Conservation (phyloP, 441 rosid genomes). For the Raphanus hybrid region DNA sequence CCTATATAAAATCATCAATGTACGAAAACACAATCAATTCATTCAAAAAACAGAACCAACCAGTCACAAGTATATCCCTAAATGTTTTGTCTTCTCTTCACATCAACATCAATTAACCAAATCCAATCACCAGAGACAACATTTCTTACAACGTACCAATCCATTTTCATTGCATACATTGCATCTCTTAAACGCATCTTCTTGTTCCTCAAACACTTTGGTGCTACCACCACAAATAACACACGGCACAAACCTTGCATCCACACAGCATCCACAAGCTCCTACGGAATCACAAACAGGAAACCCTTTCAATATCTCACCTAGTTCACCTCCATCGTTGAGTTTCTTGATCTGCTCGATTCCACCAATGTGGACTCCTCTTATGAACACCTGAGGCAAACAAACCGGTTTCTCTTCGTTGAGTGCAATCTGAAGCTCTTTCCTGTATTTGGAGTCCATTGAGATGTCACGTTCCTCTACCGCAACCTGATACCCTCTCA, state of each 20-base stretch:
- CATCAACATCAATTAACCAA: slow-evolving; percentile 21
- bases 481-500: slow-evolving; percentile 63
- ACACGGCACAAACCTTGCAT: slow-evolving; percentile 86
- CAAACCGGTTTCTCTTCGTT: slow-evolving; percentile 52
- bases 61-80: slow-evolving; percentile 17
- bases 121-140: slow-evolving; percentile 50
- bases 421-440: slow-evolving; percentile 59
- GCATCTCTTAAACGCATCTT: slow-evolving; percentile 63
- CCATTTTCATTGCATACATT: slow-evolving; percentile 85
- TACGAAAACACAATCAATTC: slow-evolving; percentile 30
- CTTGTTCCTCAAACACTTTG: slow-evolving; percentile 68
- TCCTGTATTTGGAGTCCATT: slow-evolving; percentile 74
- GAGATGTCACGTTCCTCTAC: slow-evolving; percentile 89
- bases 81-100: slow-evolving; percentile 21
- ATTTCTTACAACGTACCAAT: slow-evolving; percentile 71
- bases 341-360: slow-evolving; percentile 77
- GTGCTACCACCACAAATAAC: slow-evolving; percentile 76
- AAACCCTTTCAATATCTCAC: slow-evolving; percentile 63
- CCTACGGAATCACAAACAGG: slow-evolving; percentile 48
- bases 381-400: slow-evolving; percentile 77
- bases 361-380: slow-evolving; percentile 70
- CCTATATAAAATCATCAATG: neutral
- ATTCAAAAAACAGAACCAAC: slow-evolving; percentile 12
- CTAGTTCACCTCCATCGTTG: slow-evolving; percentile 75
- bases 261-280: slow-evolving; percentile 78